Percentiles rank a stretch among this genome's conserved stretches.
Conservation (phyloP, 176 grass and related monocot species). For the Juncus effusus region DNA sequence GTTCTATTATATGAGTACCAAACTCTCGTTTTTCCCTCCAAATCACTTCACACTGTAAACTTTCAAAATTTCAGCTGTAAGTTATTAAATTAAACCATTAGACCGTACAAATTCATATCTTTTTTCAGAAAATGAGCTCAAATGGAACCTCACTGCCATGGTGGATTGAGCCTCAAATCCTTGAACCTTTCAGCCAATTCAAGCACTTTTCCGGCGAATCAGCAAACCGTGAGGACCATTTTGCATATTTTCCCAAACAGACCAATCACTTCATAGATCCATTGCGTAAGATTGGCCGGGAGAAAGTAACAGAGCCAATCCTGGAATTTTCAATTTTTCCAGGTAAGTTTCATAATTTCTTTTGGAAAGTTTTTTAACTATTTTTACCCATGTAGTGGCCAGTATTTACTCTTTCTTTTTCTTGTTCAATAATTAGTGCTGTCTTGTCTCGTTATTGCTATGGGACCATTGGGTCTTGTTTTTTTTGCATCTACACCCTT, state of each 20-base stretch:
- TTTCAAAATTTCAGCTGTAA: constrained; percentile 15
- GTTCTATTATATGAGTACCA: constrained; percentile 1
- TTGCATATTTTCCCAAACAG: constrained; percentile 40
- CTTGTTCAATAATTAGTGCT: constrained; percentile 14
- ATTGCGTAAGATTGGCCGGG: constrained; percentile 7
- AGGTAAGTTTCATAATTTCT: constrained; percentile 39
- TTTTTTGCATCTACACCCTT: constrained; percentile 10
- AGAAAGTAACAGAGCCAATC: constrained; percentile 31
- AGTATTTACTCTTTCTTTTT: constrained; percentile 4
- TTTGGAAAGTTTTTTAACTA: constrained; percentile 9
- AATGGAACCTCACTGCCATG: constrained; percentile 43
- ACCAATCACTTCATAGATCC: constrained; percentile 39
- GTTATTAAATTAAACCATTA: constrained; percentile 9
- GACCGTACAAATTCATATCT: constrained; percentile 10
- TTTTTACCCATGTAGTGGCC: constrained; percentile 3
- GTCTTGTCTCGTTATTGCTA: too few relatives aligned
- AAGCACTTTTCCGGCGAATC: constrained; percentile 41
- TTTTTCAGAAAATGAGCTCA: constrained; percentile 20
- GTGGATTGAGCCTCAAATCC: constrained; percentile 59
- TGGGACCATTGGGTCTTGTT: constrained; percentile 10
- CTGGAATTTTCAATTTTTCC: constrained; percentile 62
- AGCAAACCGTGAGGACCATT: constrained; percentile 36
- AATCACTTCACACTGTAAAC: too few relatives aligned
- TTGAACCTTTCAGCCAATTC: constrained; percentile 41
- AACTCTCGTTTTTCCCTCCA: too few relatives aligned